phyloP scores from a whole-genome alignment of 2,329 filamentous ascomycete genomes.

The Cercospora sp. region DNA sequence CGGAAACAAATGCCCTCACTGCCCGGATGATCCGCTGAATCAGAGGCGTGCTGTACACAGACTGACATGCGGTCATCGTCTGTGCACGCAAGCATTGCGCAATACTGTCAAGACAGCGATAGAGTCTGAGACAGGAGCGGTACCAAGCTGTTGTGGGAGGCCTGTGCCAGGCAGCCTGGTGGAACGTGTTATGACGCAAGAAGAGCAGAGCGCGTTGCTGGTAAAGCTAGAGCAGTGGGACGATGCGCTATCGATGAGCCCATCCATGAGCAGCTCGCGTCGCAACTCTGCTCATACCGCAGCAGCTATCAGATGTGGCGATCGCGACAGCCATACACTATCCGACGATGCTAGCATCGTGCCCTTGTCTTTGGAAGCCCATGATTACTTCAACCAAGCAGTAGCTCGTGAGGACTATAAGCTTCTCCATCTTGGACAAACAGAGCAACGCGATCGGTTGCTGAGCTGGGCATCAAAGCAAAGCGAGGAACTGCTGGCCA shows the following conservation, averaged over 20 bases:
- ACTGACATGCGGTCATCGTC: conserved; percentile 39
- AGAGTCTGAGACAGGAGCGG: conserved; percentile 33
- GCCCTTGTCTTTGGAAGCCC: conserved; percentile 17
- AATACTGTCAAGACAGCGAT: conserved; percentile 41
- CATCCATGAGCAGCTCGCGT: conserved; percentile 22
- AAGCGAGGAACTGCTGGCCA: conserved; percentile 25
- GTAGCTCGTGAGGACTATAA: conserved; percentile 33
- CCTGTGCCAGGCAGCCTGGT: conserved; percentile 44
- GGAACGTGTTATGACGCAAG: conserved; percentile 41
- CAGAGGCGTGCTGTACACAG: conserved; percentile 35
- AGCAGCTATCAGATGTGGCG: conserved; percentile 6
- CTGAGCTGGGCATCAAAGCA: conserved; percentile 31
- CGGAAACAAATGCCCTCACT: conserved; percentile 37
- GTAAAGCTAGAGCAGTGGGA: conserved; percentile 38
- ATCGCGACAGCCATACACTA: conserved; percentile 12
- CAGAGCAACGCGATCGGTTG: conserved; percentile 36
- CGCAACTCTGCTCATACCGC: conserved; percentile 16
- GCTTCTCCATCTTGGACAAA: conserved; percentile 31
- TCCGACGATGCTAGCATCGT: conserved; percentile 26
- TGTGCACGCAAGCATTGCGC: conserved; percentile 38
- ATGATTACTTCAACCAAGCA: conserved; percentile 25
- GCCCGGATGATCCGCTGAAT: conserved; percentile 31
- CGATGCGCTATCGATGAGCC: conserved; percentile 28
- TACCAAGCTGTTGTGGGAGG: conserved; percentile 45
- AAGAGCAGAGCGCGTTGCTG: conserved; percentile 41